These are phyloP conservation scores for Fusarium keratoplasticum DNA, from an alignment of 2,329 filamentous ascomycete species.

Conservation along the genomic window DNA sequence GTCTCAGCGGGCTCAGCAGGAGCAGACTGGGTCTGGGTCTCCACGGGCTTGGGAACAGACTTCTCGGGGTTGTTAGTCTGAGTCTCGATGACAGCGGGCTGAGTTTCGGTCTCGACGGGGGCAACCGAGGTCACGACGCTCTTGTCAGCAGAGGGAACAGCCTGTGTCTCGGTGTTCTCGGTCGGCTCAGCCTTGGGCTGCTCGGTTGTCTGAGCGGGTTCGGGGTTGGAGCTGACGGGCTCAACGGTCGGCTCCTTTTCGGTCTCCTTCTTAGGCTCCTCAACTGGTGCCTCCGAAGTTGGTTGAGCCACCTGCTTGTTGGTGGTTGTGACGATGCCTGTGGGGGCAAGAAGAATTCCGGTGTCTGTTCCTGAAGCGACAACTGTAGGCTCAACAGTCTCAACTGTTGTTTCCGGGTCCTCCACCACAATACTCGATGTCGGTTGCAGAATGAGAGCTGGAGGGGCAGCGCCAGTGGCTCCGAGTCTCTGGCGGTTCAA, in stretches of 20 bases:
- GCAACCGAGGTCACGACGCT: not conserved
- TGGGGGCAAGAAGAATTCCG: constrained; percentile 42
- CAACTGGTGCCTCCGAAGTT: constrained; percentile 11
- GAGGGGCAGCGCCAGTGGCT: constrained; percentile 28
- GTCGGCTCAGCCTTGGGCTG: constrained; percentile 12
- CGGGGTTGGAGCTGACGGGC: constrained; percentile 11
- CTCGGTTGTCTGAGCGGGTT: constrained; percentile 15
- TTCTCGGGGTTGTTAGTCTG: not conserved
- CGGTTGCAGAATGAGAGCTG: constrained; percentile 35
- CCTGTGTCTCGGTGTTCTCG: constrained; percentile 15
- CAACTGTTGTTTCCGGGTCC: constrained; percentile 20
- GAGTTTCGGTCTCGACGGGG: not conserved
- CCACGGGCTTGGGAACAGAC: not conserved
- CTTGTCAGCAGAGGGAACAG: constrained; percentile 6
- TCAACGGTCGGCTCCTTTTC: constrained; percentile 16
- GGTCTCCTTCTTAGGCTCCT: constrained; percentile 12
- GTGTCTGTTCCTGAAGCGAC: constrained; percentile 32
- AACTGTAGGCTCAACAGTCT: constrained; percentile 7
- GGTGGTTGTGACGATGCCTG: constrained; percentile 39
- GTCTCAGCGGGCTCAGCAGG: not conserved
- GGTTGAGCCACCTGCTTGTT: constrained; percentile 25
- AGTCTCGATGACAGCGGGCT: constrained; percentile 20
- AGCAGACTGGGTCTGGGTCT: not conserved
- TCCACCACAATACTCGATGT: constrained; percentile 28
- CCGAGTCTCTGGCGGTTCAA: constrained; percentile 14